Evolutionary conservation across 805 yeast species (phyloP), one percentile per base, ranked within the genome.

Genomic region (Candida hungchunana): DNA sequence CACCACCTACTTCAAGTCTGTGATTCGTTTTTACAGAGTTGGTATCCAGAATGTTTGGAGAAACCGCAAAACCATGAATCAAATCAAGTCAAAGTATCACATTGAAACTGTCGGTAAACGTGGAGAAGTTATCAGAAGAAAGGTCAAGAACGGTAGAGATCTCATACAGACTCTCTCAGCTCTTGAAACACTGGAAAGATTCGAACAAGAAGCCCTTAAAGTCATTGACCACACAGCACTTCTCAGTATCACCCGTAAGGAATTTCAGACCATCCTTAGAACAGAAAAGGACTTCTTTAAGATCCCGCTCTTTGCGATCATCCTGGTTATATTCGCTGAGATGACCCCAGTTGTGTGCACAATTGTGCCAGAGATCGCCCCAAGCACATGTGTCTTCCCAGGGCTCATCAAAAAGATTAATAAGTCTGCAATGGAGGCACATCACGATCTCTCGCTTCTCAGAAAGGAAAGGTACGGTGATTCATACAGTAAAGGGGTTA

Each of bases 1-100:
- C 47, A 50, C 58, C 16, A 59, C 66, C 1, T 68, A 69, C 43
- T 76, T 72, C 6, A 69, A 70, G 47, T 44, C 59, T 3, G 44
- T 76, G 28, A 47, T 79, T 26, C 54, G 54, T 6, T 78, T 79
- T 52, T 82, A 81, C 59, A 71, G 71, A 41, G 53, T 60, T 2
- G 89, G 90, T 1, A 63, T 81, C 3, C 55, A 60, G 15, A 73
- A 71, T 44, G 71, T 79, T 1, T 77, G 80, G 75, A 42, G 55
- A 1, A 75, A 76, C 40, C 48, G 62, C 19, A 53, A 51, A 17
- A 37, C 45, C 1, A 50, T 67, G 3, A 51, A 50, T 6, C 36
- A 42, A 6, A 37, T 69, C 12, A 42, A 50, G 18, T 45, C 48
- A 10, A 47, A 54, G 16, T 55, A 51, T 29, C 53, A 54, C 34